Conservation (phyloP, 1,284 basidiomycete genomes). For the Ganoderma lucidum region DNA sequence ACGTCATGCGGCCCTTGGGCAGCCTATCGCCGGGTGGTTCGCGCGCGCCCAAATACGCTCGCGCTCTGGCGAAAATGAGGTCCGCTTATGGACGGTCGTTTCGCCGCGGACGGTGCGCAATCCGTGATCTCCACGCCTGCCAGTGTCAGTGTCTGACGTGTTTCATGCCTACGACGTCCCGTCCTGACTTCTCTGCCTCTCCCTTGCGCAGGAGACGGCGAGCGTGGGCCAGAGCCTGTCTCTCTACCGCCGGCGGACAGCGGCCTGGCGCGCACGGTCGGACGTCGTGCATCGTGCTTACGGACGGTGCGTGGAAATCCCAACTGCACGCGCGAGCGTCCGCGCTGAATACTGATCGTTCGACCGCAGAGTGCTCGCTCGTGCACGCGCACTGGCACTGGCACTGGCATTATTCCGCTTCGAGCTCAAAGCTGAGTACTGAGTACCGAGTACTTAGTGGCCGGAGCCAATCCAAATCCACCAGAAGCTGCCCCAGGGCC, state of each 20-base stretch:
- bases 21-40: not conserved
- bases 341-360: not conserved
- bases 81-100: not conserved
- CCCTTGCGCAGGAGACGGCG: not conserved
- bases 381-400: not conserved
- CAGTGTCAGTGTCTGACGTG: not conserved
- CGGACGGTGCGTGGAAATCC: not conserved
- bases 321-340: not conserved
- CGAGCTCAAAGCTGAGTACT: not conserved
- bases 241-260: not conserved
- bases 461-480: not conserved
- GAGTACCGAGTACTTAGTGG: not conserved
- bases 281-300: not conserved
- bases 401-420: not conserved
- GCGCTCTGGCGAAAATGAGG: not conserved
- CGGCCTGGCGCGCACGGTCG: not conserved
- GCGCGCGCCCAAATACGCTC: not conserved
- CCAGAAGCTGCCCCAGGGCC: not conserved
- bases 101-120: not conserved
- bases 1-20: not conserved
- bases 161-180: not conserved
- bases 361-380: not conserved
- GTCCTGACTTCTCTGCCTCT: not conserved
- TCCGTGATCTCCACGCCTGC: not conserved
- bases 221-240: not conserved